Percentiles rank a stretch among this genome's conserved stretches.
Conservation (phyloP, 2,329 filamentous ascomycete genomes). For the Sporothrix pseudoabietina region DNA sequence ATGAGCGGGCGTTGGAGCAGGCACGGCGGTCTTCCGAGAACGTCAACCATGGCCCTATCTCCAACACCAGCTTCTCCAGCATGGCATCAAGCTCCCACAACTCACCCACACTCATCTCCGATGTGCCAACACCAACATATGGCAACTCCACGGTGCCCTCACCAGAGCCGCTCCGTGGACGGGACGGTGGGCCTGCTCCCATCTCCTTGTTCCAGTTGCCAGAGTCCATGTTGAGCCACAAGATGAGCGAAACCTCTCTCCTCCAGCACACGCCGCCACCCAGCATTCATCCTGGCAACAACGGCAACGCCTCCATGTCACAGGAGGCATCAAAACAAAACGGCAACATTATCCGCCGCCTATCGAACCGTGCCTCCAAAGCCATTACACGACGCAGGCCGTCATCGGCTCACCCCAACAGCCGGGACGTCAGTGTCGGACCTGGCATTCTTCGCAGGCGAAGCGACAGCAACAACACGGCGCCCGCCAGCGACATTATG, state of each 20-base stretch:
- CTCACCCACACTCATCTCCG: slow-evolving; percentile 61
- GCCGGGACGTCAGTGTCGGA: slow-evolving; percentile 84
- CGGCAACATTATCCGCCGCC: slow-evolving; percentile 70
- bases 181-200: slow-evolving; percentile 54
- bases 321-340: slow-evolving; percentile 48
- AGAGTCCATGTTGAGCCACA: slow-evolving; percentile 66
- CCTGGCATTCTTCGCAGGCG: slow-evolving; percentile 81
- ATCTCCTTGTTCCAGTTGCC: slow-evolving; percentile 68
- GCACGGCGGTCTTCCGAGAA: slow-evolving; percentile 5
- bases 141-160: slow-evolving; percentile 68
- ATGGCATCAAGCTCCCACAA: slow-evolving; percentile 41
- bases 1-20: slow-evolving; percentile 2
- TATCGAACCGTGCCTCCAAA: slow-evolving; percentile 80
- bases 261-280: slow-evolving; percentile 48
- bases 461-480: slow-evolving; percentile 83
- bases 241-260: slow-evolving; percentile 64
- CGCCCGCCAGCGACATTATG: slow-evolving; percentile 48
- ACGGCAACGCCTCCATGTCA: slow-evolving; percentile 55
- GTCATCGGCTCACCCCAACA: slow-evolving; percentile 74
- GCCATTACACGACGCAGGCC: slow-evolving; percentile 68
- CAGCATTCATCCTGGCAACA: slow-evolving; percentile 44
- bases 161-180: slow-evolving; percentile 62
- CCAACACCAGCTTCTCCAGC: slow-evolving; percentile 21
- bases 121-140: slow-evolving; percentile 52
- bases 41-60: slow-evolving; percentile 11